These are phyloP conservation scores for Thermochaetoides thermophila DNA, from an alignment of 495 filamentous ascomycete species.

Conservation along the genomic window DNA sequence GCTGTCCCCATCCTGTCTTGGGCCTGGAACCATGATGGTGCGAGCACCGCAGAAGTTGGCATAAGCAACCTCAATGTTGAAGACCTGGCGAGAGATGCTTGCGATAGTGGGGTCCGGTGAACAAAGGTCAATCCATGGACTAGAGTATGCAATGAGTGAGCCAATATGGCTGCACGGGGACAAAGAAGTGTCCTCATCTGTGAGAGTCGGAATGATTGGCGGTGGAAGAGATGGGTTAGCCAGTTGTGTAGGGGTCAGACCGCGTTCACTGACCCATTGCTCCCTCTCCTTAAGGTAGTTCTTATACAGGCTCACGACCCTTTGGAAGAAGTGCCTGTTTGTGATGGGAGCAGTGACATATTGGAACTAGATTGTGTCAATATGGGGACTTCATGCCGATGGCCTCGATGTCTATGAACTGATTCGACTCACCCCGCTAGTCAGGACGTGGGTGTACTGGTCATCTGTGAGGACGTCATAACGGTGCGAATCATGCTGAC, in stretches of 20 bases:
- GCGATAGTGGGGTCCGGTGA: slow-evolving; percentile 70
- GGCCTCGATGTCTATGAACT: too few relatives aligned
- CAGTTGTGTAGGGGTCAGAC: slow-evolving; percentile 8
- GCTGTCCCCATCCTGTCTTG: slow-evolving; percentile 33
- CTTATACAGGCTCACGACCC: slow-evolving; percentile 52
- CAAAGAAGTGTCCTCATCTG: slow-evolving; percentile 56
- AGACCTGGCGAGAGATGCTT: slow-evolving; percentile 70
- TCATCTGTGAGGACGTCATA: slow-evolving; percentile 43
- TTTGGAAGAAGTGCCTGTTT: slow-evolving; percentile 62
- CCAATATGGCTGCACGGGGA: slow-evolving; percentile 56
- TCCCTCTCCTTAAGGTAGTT: slow-evolving; percentile 30
- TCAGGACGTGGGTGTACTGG: slow-evolving; percentile 53
- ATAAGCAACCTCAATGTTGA: slow-evolving; percentile 83
- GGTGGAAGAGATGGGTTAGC: slow-evolving; percentile 23
- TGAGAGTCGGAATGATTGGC: slow-evolving; percentile 54
- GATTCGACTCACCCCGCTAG: slow-evolving; percentile 36
- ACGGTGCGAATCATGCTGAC: slow-evolving; percentile 66
- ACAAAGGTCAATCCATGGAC: slow-evolving; percentile 81
- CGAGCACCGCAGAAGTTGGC: slow-evolving; percentile 84
- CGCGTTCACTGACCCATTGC: slow-evolving; percentile 10
- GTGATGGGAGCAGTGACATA: slow-evolving; percentile 86
- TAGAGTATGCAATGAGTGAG: slow-evolving; percentile 56
- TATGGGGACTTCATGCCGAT: neutral
- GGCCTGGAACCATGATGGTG: slow-evolving; percentile 69
- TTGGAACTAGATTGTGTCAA: slow-evolving; percentile 52